Evolutionary conservation across 805 yeast species (phyloP).

Genomic region (Suhomyces pyralidae): DNA sequence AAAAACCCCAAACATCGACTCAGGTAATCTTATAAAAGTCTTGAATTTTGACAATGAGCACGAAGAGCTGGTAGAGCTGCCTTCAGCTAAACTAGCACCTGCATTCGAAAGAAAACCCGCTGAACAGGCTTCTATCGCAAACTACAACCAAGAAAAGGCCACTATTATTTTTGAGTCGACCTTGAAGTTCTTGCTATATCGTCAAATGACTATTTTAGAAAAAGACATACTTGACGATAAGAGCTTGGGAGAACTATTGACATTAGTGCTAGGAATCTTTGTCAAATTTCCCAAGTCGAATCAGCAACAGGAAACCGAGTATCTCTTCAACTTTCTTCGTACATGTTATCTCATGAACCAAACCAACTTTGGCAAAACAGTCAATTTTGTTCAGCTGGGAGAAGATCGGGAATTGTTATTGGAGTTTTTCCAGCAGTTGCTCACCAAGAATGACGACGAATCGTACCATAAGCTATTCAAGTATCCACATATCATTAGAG

Average conservation of each 20-base stretch:
- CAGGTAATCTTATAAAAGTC: background rate
- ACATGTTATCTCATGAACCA: conserved; percentile 32
- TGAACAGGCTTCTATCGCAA: too few relatives aligned
- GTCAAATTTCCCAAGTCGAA: conserved; percentile 14
- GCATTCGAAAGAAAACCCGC: background rate
- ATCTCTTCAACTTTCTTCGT: conserved; percentile 34
- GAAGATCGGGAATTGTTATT: conserved; percentile 17
- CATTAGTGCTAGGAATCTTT: conserved; percentile 29
- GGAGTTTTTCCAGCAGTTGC: conserved; percentile 31
- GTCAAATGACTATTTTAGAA: conserved; percentile 32
- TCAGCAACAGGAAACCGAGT: conserved; percentile 20
- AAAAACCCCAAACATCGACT: background rate
- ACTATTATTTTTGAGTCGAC: background rate
- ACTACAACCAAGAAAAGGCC: background rate
- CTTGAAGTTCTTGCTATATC: conserved; percentile 27
- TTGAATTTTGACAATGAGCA: background rate
- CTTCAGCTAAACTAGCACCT: background rate
- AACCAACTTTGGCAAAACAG: conserved; percentile 19
- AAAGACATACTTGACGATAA: conserved; percentile 29
- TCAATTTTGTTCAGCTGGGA: conserved; percentile 10
- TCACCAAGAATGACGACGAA: conserved; percentile 38
- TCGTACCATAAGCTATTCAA: conserved; percentile 24
- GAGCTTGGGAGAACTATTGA: conserved; percentile 31
- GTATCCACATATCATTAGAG: conserved; percentile 27
- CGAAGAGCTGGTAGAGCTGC: background rate